Evolutionary conservation across 192 early-diverging fungal genomes (phyloP), one percentile per base, ranked within the genome.

Genomic region (Coemansia sp.): DNA sequence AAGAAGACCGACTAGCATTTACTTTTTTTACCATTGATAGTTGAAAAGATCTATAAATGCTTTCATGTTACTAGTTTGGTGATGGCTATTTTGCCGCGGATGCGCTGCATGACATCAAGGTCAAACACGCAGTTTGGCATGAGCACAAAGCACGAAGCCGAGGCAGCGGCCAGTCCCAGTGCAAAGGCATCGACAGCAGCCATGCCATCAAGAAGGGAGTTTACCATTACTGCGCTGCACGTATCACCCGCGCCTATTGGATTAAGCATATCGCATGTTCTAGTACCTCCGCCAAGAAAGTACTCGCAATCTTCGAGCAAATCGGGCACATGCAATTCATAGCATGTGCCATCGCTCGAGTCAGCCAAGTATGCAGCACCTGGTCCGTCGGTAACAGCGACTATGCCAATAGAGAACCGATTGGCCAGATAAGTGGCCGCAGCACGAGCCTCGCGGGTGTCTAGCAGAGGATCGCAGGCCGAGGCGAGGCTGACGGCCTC

Each of bases 201-300:
- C 24, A 24, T 40, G 15, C 58, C 64, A 17, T 74, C 68, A 3
- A 80, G 12, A 8, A 71, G 19, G 4, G 42, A 36, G 64, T 68
- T 76, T n/a, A 82, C 49, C 69, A 76, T 72, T 2, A 76, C 70
- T 0, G 73, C 73, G 53, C 73, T 82, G 29, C 70, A 68, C 4
- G 76, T 78, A 41, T 78, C 76, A 24, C 76, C 76, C 8, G 76
- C 78, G 24, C 78, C 78, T 41, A 80, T 53, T 6, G 78, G 78
- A 59, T 80, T 80, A 17, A 80, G 68, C 19, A 68, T 24, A 14
- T n/a, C n/a, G n/a, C n/a, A n/a, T n/a, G n/a, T n/a, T n/a, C n/a
- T n/a, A n/a, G n/a, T n/a, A n/a, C n/a, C n/a, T n/a, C n/a, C n/a
- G n/a, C 43, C 74, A 17, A 77, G 22, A 39, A 64, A 67, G 45